A percentile compares a stretch with the other conserved stretches of the same genome.
These are phyloP conservation scores for Hyaloperonospora arabidopsidis DNA, from an alignment of 352 stramenopile species.

Conservation along the genomic window DNA sequence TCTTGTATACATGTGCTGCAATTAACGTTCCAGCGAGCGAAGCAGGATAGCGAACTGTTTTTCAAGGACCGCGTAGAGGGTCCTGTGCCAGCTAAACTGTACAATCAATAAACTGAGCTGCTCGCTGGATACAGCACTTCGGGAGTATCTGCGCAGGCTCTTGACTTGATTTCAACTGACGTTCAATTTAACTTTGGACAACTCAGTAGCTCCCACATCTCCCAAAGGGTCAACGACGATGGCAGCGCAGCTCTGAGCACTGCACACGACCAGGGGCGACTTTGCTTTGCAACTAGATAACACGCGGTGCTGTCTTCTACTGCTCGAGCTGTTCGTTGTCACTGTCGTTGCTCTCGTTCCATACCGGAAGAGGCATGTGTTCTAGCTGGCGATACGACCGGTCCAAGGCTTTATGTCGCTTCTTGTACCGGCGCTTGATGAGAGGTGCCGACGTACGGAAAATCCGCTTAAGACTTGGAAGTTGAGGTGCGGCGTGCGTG, in stretches of 20 bases:
- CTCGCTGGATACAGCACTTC: background rate
- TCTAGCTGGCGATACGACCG: slow-evolving; percentile 59
- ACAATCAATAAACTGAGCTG: slow-evolving; percentile 37
- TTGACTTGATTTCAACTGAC: slow-evolving; percentile 13
- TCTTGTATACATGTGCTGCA: background rate
- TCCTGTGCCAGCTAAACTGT: slow-evolving; percentile 56
- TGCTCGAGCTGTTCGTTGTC: slow-evolving; percentile 23
- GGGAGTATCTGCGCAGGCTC: too few species aligned
- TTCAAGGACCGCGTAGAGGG: slow-evolving; percentile 78
- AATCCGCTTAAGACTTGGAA: slow-evolving; percentile 60
- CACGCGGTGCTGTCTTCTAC: background rate
- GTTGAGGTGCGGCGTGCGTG: slow-evolving; percentile 30
- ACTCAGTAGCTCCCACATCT: too few species aligned
- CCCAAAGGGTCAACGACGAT: slow-evolving; percentile 10
- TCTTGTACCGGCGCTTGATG: slow-evolving; percentile 43
- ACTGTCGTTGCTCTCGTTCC: slow-evolving; percentile 33
- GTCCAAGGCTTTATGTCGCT: slow-evolving; percentile 39
- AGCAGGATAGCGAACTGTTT: slow-evolving; percentile 73
- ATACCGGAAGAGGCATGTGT: slow-evolving; percentile 46
- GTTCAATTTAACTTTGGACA: background rate
- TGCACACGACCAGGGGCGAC: slow-evolving; percentile 8
- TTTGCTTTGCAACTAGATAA: slow-evolving; percentile 7
- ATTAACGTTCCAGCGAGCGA: slow-evolving; percentile 40
- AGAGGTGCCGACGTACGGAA: slow-evolving; percentile 34
- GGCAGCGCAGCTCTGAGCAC: slow-evolving; percentile 8